Percentiles rank a stretch among this genome's conserved stretches.
These are phyloP conservation scores for Sporothrix mexicana DNA, from an alignment of 2,329 filamentous ascomycete genomes.

Conservation along the genomic window DNA sequence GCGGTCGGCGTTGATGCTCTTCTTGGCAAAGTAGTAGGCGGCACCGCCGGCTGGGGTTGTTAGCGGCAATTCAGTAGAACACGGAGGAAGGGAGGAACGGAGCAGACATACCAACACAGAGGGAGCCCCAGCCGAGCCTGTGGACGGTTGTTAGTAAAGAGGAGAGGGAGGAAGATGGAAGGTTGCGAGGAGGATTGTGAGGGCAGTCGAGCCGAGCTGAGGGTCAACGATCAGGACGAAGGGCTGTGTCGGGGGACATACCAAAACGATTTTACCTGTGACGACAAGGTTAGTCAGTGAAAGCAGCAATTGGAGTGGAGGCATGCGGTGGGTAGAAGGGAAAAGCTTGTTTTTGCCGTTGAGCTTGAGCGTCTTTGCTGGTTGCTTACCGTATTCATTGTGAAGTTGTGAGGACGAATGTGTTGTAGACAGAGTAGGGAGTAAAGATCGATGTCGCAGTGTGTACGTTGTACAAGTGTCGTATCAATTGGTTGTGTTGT, in stretches of 20 bases:
- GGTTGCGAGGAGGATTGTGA: too few relatives aligned
- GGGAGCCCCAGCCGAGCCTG: constrained; percentile 89
- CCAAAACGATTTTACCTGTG: constrained; percentile 37
- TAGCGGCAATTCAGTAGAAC: constrained; percentile 33
- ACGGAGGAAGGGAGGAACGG: not conserved
- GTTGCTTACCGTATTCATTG: constrained; percentile 37
- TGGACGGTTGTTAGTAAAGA: not conserved
- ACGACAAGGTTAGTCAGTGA: not conserved
- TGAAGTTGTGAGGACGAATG: constrained; percentile 14
- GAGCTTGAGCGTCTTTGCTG: not conserved
- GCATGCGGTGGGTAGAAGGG: not conserved
- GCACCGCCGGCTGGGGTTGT: constrained; percentile 84
- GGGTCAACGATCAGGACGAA: not conserved
- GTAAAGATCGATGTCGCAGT: not conserved
- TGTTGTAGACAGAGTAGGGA: not conserved
- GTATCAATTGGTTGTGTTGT: constrained; percentile 2
- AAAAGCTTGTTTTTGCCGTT: not conserved
- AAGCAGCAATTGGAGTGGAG: not conserved
- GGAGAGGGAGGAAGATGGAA: not conserved
- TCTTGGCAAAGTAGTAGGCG: constrained; percentile 96
- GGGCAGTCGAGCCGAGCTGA: not conserved
- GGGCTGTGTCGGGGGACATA: constrained; percentile 18
- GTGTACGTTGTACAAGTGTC: not conserved
- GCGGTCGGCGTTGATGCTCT: constrained; percentile 90
- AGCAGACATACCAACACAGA: constrained; percentile 73